Evolutionary conservation across 2,329 filamentous ascomycete species (phyloP).

Genomic region (Microsporum ferrugineum): DNA sequence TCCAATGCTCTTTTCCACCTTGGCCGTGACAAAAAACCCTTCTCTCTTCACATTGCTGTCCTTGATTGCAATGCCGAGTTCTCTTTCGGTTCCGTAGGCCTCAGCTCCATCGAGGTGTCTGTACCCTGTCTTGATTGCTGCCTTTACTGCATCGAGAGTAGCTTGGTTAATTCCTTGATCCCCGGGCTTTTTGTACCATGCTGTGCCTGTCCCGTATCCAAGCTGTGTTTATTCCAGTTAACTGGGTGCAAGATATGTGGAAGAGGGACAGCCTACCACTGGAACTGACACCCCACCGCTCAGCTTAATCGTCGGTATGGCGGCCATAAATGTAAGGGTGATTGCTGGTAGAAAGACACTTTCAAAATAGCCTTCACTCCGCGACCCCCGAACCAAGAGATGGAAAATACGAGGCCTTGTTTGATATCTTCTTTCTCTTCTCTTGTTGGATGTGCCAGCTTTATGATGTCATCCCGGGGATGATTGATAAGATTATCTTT

Average conservation of each 20-base stretch:
- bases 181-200: slow-evolving; percentile 48
- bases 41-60: slow-evolving; percentile 37
- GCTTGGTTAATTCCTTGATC: slow-evolving; percentile 41
- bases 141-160: slow-evolving; percentile 46
- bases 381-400: neutral
- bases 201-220: slow-evolving; percentile 52
- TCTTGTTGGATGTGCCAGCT: neutral
- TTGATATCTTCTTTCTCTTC: neutral
- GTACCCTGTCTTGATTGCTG: slow-evolving; percentile 48
- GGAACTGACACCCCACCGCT: slow-evolving; percentile 48
- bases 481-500: neutral
- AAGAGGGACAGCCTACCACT: slow-evolving; percentile 32
- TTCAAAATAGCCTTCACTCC: too few species aligned
- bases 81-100: slow-evolving; percentile 40
- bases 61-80: slow-evolving; percentile 40
- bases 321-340: slow-evolving; percentile 7
- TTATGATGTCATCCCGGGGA: neutral
- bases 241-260: neutral
- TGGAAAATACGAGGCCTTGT: neutral
- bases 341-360: too few species aligned
- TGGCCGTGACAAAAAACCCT: slow-evolving; percentile 46
- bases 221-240: slow-evolving; percentile 30
- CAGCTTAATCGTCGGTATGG: slow-evolving; percentile 40
- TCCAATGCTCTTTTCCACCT: slow-evolving; percentile 42
- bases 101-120: slow-evolving; percentile 54